A percentile compares a stretch with the other conserved stretches of the same genome.
These are phyloP conservation scores for Volvox reticuliferus DNA, from an alignment of 139 green algal species.

Conservation along the genomic window DNA sequence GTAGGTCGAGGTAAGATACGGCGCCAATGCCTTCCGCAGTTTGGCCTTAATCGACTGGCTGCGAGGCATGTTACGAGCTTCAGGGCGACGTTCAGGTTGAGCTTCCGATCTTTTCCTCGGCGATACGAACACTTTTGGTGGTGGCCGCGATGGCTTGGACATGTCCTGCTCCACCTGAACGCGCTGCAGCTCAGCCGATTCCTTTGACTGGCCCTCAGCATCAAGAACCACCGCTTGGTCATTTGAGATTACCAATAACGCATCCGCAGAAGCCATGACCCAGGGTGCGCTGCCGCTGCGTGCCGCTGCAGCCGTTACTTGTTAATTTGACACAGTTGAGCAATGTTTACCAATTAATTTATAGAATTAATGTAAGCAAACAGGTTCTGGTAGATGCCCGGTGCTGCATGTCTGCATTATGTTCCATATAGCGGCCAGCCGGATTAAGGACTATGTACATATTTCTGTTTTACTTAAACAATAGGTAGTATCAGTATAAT, in stretches of 20 bases:
- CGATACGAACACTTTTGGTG: slow-evolving; percentile 13
- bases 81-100: background rate
- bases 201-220: background rate
- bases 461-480: too few relatives aligned
- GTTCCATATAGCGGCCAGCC: too few relatives aligned
- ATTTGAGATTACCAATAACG: background rate
- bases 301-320: background rate
- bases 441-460: too few relatives aligned
- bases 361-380: too few relatives aligned
- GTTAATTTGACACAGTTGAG: background rate
- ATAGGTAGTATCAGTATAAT: too few relatives aligned
- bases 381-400: too few relatives aligned
- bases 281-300: too few relatives aligned
- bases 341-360: too few relatives aligned
- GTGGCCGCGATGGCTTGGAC: slow-evolving; percentile 1
- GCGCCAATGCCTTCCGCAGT: slow-evolving; percentile 5
- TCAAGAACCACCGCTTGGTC: background rate
- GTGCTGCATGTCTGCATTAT: too few relatives aligned
- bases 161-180: background rate
- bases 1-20: background rate
- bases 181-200: background rate
- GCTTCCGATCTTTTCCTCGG: background rate
- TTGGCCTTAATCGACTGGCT: background rate
- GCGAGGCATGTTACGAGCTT: background rate
- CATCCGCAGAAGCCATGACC: too few relatives aligned